A percentile compares a stretch with the other conserved stretches of the same genome.
Evolutionary conservation across 257 asterid genomes (phyloP).

Genomic region (Salvia splendens): DNA sequence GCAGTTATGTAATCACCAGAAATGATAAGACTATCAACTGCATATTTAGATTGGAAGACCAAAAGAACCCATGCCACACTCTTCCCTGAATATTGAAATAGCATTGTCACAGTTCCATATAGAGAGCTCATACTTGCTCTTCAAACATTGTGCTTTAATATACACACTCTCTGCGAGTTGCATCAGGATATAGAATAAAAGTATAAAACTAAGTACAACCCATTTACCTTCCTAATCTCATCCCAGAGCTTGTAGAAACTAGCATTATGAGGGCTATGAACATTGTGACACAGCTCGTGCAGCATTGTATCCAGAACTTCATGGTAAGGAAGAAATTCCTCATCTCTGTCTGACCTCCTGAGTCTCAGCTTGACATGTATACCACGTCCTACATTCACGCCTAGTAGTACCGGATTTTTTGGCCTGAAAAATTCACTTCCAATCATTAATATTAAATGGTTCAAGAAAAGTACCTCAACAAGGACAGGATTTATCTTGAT

Average conservation of each 20-base stretch:
- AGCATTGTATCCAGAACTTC: constrained; percentile 92
- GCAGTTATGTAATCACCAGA: constrained; percentile 8
- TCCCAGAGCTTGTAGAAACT: constrained; percentile 96
- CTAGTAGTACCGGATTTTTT: constrained; percentile 53
- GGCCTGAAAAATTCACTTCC: constrained; percentile 55
- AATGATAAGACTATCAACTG: constrained; percentile 7
- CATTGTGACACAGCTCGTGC: constrained; percentile 92
- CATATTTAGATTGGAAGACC: background rate
- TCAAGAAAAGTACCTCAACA: constrained; percentile 3
- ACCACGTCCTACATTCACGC: constrained; percentile 83
- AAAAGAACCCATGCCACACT: background rate
- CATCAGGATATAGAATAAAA: constrained; percentile 2
- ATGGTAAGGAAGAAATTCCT: constrained; percentile 68
- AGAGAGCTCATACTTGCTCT: constrained; percentile 1
- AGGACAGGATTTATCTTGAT: constrained; percentile 1
- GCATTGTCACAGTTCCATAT: background rate
- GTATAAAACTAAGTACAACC: background rate
- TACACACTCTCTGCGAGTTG: background rate
- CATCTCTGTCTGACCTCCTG: constrained; percentile 66
- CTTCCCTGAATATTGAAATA: constrained; percentile 1
- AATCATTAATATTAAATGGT: background rate
- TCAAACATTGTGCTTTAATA: background rate
- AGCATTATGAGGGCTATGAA: constrained; percentile 83
- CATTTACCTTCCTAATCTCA: constrained; percentile 74
- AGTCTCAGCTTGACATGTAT: constrained; percentile 80